Percentiles rank a stretch among this genome's conserved stretches.
Conservation (phyloP, 2,329 filamentous ascomycete species). For the Aphanoascus verrucosus region DNA sequence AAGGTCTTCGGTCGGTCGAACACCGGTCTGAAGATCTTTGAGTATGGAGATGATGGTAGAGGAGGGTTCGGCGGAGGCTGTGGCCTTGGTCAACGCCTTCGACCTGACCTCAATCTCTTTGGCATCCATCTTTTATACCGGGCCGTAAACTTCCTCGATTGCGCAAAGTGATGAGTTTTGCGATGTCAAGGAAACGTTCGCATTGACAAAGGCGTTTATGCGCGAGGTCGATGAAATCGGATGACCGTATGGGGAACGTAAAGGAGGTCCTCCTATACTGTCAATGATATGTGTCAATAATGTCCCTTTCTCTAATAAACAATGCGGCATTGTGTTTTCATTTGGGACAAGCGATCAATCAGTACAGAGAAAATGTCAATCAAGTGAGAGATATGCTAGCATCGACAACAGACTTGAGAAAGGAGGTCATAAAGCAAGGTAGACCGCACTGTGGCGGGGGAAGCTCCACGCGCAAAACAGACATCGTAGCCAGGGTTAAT, state of each 20-base stretch:
- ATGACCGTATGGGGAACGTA: not conserved
- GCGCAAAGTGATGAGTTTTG: not conserved
- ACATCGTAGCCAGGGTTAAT: not conserved
- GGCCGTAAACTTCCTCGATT: not conserved
- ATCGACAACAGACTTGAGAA: not conserved
- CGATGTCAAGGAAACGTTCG: not conserved
- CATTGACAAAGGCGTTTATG: not conserved
- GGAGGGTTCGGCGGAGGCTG: conserved; percentile 61
- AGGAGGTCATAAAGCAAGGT: not conserved
- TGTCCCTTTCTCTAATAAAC: not conserved
- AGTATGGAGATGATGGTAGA: conserved; percentile 63
- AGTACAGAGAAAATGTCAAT: not conserved
- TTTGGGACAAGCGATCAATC: not conserved
- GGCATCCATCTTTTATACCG: conserved; percentile 52
- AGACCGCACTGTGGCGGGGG: not conserved
- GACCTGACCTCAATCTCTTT: conserved; percentile 70
- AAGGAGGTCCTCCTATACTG: not conserved
- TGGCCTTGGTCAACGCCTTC: conserved; percentile 69
- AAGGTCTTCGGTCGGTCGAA: conserved; percentile 77
- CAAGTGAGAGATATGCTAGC: not conserved
- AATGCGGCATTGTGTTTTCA: not conserved
- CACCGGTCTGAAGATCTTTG: conserved; percentile 66
- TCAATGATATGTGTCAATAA: not conserved
- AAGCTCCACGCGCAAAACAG: not conserved
- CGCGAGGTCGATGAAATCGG: not conserved